Evolutionary conservation across 208 protist genomes (phyloP).

Genomic region (Acanthamoeba triangularis): DNA sequence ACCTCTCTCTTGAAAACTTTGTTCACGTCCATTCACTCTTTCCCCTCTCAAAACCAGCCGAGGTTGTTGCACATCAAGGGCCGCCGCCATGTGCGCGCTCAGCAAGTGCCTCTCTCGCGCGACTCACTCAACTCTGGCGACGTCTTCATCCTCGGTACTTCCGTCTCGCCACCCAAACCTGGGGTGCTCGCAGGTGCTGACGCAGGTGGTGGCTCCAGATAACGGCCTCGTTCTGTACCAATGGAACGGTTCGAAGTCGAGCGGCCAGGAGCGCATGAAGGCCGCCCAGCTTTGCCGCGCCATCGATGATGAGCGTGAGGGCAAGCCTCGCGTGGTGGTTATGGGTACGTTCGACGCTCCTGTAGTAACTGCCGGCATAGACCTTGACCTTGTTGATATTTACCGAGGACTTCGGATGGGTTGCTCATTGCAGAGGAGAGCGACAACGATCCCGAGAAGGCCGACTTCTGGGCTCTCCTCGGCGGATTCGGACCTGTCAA

Average conservation of each 20-base stretch:
- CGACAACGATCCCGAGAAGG: conserved; percentile 27
- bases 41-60: neutral
- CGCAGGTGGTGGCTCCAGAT: conserved; percentile 82
- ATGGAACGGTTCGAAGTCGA: conserved; percentile 85
- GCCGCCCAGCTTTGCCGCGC: conserved; percentile 71
- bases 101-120: conserved; percentile 8
- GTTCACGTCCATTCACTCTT: neutral
- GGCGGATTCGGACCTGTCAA: conserved; percentile 16
- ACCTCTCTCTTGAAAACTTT: neutral
- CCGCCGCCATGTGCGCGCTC: conserved; percentile 6
- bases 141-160: conserved; percentile 59
- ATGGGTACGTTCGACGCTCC: neutral
- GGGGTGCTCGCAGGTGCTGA: neutral
- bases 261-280: conserved; percentile 83
- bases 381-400: neutral
- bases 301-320: conserved; percentile 80
- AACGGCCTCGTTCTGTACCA: conserved; percentile 82
- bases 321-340: conserved; percentile 57
- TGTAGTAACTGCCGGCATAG: neutral
- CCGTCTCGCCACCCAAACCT: neutral
- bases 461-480: conserved; percentile 62
- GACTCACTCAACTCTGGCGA: conserved; percentile 68
- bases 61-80: conserved; percentile 88
- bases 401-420: neutral
- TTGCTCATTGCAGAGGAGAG: neutral